These are phyloP conservation scores for Scalesia atractyloides DNA, from an alignment of 129 eudicot species.

Conservation along the genomic window DNA sequence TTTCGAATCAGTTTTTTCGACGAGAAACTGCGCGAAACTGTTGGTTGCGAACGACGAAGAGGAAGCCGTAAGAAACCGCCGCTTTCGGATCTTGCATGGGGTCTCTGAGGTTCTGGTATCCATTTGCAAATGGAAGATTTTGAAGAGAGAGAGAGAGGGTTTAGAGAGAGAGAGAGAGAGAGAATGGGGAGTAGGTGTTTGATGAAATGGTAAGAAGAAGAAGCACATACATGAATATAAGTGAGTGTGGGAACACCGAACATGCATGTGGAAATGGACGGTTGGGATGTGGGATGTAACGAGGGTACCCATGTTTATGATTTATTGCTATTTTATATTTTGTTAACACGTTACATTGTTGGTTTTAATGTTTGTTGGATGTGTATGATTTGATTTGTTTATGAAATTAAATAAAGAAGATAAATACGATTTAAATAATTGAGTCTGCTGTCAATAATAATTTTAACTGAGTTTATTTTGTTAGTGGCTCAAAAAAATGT, in stretches of 20 bases:
- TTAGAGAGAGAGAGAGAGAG: constrained; percentile 38
- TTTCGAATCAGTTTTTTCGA: constrained; percentile 49
- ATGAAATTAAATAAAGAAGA: not conserved
- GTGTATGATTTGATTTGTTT: not conserved
- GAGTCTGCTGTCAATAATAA: too few relatives aligned
- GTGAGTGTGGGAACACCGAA: constrained; percentile 35
- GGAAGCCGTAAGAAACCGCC: constrained; percentile 62
- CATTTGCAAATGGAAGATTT: constrained; percentile 37
- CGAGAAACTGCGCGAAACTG: constrained; percentile 52
- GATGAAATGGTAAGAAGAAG: constrained; percentile 44
- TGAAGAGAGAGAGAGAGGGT: constrained; percentile 40
- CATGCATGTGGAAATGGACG: constrained; percentile 41
- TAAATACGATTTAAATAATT: too few relatives aligned
- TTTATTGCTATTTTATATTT: constrained; percentile 25
- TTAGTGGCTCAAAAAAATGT: too few relatives aligned
- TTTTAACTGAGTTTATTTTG: too few relatives aligned
- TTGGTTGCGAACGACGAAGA: constrained; percentile 59
- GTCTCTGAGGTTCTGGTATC: constrained; percentile 45
- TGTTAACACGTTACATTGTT: constrained; percentile 36
- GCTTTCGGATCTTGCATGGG: constrained; percentile 70
- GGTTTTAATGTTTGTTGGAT: constrained; percentile 30
- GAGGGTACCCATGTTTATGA: constrained; percentile 28
- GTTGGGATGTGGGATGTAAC: constrained; percentile 48
- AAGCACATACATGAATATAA: constrained; percentile 59
- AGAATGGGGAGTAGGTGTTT: constrained; percentile 23